Evolutionary conservation across 352 stramenopile genomes (phyloP).

Genomic region (Pythium folliculosum): DNA sequence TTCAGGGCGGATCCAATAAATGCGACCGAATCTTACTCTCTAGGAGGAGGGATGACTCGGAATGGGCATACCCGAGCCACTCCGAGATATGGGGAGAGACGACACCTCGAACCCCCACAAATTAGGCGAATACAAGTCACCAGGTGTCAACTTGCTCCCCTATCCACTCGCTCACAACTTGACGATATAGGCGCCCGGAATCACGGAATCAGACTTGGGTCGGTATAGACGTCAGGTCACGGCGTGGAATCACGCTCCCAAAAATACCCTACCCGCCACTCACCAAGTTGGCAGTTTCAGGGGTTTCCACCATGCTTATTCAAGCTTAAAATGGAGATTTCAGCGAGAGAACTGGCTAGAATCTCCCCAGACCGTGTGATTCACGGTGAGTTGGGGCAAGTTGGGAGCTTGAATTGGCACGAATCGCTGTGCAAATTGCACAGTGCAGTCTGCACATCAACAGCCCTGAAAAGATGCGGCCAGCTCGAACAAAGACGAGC

Average conservation of each 20-base stretch:
- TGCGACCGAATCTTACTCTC: not conserved
- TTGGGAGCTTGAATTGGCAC: not conserved
- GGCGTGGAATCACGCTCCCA: not conserved
- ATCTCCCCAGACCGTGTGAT: not conserved
- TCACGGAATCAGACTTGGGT: constrained; percentile 23
- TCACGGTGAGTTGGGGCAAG: not conserved
- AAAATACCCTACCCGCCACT: constrained; percentile 1
- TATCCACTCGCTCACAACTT: constrained; percentile 16
- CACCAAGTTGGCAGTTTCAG: constrained; percentile 9
- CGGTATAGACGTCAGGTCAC: constrained; percentile 6
- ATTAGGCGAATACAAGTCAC: constrained; percentile 9
- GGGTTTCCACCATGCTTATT: not conserved
- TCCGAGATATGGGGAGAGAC: too few relatives aligned
- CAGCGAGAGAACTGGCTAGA: not conserved
- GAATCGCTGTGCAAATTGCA: too few relatives aligned
- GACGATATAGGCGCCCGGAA: constrained; percentile 16
- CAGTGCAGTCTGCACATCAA: too few relatives aligned
- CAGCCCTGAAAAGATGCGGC: constrained; percentile 3
- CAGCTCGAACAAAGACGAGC: not conserved
- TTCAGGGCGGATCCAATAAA: constrained; percentile 2
- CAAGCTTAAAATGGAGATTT: not conserved
- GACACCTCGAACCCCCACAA: not conserved
- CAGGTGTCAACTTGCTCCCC: constrained; percentile 21
- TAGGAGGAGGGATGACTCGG: constrained; percentile 12
- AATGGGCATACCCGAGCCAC: too few relatives aligned